A percentile compares a stretch with the other conserved stretches of the same genome.
These are phyloP conservation scores for Globisporangium paroecandrum DNA, from an alignment of 352 stramenopile species.

Conservation along the genomic window DNA sequence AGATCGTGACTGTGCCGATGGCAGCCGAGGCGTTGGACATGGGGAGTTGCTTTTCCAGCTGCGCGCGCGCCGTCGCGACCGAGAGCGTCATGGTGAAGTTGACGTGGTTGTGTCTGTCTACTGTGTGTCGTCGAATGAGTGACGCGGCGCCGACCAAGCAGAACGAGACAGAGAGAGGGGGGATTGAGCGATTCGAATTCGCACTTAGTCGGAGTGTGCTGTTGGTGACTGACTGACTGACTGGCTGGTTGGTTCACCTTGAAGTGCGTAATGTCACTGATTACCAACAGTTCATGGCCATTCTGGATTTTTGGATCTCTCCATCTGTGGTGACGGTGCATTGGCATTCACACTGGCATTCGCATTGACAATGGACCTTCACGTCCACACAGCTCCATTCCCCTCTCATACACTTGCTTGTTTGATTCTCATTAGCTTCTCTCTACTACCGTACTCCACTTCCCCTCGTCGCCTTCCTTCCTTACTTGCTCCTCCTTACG, in stretches of 20 bases:
- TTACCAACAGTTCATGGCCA: neutral
- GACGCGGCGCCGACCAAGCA: neutral
- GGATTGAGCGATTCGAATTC: neutral
- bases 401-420: neutral
- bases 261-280: neutral
- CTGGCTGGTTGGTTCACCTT: neutral
- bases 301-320: too few relatives aligned
- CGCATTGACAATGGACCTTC: neutral
- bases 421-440: neutral
- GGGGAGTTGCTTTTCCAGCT: slow-evolving; percentile 56
- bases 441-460: neutral
- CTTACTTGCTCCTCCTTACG: neutral
- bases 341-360: too few relatives aligned
- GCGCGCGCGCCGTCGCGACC: slow-evolving; percentile 61
- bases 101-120: neutral
- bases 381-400: neutral
- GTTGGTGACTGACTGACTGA: neutral
- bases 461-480: neutral
- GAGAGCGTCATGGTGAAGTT: slow-evolving; percentile 61
- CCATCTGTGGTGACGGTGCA: neutral
- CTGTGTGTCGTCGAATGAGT: slow-evolving; percentile 3
- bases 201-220: neutral
- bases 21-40: slow-evolving; percentile 14
- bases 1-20: slow-evolving; percentile 85
- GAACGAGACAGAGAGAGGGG: neutral